Base-by-base conservation (phyloP, 192 early-diverging fungal genomes). In the Backusella australiensis region DNA sequence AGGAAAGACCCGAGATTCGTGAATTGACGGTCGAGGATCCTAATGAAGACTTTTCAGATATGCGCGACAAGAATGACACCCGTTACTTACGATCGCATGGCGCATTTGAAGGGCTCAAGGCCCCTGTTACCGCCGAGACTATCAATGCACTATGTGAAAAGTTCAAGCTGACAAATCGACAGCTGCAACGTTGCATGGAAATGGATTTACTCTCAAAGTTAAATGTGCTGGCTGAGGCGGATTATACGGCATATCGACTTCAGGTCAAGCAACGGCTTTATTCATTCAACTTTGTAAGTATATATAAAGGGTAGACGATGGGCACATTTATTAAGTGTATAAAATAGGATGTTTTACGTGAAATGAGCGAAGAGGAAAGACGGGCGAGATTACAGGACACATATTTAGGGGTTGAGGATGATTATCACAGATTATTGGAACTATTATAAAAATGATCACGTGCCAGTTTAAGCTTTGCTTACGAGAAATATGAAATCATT, bases 11-110 rank as follows among this genome's bases (percentile, higher is more conserved):
- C 7, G 79, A 91, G 6, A 80, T 93, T 35, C 75, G 80, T 36
- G 89, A 92, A 77, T 80, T 93, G 52, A 90, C 88, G 80, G 97
- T 99, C 12, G 97, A 99, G 81, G 96, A 97, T 79, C 96, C 96
- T 5, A 97, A 94, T 78, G 96, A 97, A 69, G 89, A 85, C 0
- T 99, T 97, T 78, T 86, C 86, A 68, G 93, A 93, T 74, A 80
- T 99, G 81, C 89, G 97, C 4, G 97, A 99, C 72, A 88, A 89
- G 75, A 91, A 91, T 78, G 97, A 97, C 78, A 81, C 96, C 81
- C 82, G 85, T 34, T 81, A 82, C 29, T 83, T 98, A 56, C 73
- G 89, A 7, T 72, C 86, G 1, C 80, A 86, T 9, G 80, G 84
- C 6, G 89, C 85, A 3, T 92, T 94, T 65, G 87, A 88, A 32